phyloP scores from a whole-genome alignment of 805 yeast species.

The Saccharomyces jurei region DNA sequence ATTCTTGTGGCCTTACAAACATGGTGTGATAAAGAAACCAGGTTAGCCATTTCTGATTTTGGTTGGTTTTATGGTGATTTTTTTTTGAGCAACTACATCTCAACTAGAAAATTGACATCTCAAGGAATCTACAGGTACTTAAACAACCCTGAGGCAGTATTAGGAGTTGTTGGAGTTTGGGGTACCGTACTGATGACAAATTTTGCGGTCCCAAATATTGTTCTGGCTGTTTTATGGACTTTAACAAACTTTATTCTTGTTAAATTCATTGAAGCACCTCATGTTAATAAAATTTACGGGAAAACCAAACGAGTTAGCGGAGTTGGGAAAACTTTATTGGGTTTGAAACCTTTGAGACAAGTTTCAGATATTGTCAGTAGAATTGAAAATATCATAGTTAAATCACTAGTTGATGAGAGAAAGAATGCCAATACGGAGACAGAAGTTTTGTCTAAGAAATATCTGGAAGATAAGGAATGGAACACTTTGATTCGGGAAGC shows the following conservation, averaged over 20 bases:
- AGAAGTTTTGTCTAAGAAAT: not conserved
- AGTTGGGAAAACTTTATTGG: conserved; percentile 36
- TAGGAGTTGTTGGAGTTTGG: conserved; percentile 76
- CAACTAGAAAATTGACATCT: conserved; percentile 48
- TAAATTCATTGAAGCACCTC: conserved; percentile 67
- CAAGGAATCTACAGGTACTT: conserved; percentile 77
- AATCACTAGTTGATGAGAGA: conserved; percentile 5
- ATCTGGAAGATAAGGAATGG: not conserved
- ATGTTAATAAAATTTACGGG: conserved; percentile 71
- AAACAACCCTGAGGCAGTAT: conserved; percentile 73
- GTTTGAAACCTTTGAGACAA: conserved; percentile 30
- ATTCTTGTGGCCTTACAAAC: conserved; percentile 50
- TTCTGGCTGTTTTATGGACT: conserved; percentile 59
- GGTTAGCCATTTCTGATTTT: conserved; percentile 65
- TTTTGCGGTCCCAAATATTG: conserved; percentile 40
- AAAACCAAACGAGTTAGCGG: conserved; percentile 50
- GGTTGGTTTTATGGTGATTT: conserved; percentile 92
- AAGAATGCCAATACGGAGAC: not conserved
- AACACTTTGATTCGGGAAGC: conserved; percentile 3
- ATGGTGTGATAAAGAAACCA: conserved; percentile 63
- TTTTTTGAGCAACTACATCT: conserved; percentile 50
- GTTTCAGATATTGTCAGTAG: conserved; percentile 35
- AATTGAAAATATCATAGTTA: conserved; percentile 29
- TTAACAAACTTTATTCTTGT: conserved; percentile 56
- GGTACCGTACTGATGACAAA: conserved; percentile 55